A percentile compares a stretch with the other conserved stretches of the same genome.
These are phyloP conservation scores for Cantharellus cinnabarinus DNA, from an alignment of 768 basidiomycete genomes.

Conservation along the genomic window DNA sequence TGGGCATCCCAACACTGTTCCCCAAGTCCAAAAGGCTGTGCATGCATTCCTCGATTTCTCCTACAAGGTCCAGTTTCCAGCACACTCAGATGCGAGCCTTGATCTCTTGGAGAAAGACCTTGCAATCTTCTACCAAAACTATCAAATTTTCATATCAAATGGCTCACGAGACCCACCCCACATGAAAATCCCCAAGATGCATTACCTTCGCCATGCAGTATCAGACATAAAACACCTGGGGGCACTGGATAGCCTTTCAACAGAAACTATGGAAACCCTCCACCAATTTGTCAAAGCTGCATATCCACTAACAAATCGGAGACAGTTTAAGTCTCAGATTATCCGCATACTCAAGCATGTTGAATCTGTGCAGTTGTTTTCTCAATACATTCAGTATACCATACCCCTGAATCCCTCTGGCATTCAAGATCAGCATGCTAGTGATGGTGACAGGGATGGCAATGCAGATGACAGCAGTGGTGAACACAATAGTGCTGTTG, in stretches of 20 bases:
- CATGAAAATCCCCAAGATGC: constrained; percentile 23
- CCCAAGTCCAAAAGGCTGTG: constrained; percentile 4
- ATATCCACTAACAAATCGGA: neutral
- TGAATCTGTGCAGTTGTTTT: no score
- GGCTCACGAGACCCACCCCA: constrained; percentile 4
- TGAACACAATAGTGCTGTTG: no score
- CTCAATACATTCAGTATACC: no score
- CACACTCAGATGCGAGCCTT: constrained; percentile 19
- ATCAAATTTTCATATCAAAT: neutral
- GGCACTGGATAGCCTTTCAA: constrained; percentile 18
- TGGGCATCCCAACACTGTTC: constrained; percentile 8
- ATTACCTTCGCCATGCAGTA: constrained; percentile 15
- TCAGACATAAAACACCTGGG: constrained; percentile 16
- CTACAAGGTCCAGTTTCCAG: constrained; percentile 16
- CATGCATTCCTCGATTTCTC: constrained; percentile 19
- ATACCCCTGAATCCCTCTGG: no score
- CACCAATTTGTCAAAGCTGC: constrained; percentile 11
- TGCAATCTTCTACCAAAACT: constrained; percentile 1
- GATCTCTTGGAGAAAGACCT: constrained; percentile 14
- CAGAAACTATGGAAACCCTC: constrained; percentile 19
- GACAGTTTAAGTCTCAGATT: neutral
- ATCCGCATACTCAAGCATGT: neutral
- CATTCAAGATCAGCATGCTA: no score
- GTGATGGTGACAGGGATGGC: no score
- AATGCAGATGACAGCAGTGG: no score